phyloP scores from a whole-genome alignment of 1,139 yeast species.

The Candida dubliniensis region DNA sequence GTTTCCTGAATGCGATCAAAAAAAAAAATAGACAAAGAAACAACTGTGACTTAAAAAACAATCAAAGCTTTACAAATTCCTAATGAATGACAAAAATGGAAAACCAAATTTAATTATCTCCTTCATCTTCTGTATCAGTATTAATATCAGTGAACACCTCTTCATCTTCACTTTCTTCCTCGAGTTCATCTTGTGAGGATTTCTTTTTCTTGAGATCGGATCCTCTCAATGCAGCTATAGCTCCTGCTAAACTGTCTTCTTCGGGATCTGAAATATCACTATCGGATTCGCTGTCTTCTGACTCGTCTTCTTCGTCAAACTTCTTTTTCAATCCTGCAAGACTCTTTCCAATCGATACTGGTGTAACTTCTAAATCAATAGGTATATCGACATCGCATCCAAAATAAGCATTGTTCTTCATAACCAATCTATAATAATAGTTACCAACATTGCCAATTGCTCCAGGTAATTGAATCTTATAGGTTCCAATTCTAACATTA shows the following conservation, averaged over 20 bases:
- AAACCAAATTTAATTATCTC: constrained; percentile 21
- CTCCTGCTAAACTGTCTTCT: constrained; percentile 66
- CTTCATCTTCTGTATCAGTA: constrained; percentile 56
- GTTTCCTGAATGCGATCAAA: not conserved
- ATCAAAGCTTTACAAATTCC: not conserved
- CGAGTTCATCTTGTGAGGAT: constrained; percentile 28
- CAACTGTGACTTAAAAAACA: not conserved
- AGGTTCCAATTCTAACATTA: constrained; percentile 61
- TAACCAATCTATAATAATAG: constrained; percentile 61
- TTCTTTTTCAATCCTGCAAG: constrained; percentile 17
- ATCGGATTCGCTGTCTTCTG: constrained; percentile 32
- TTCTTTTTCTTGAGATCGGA: constrained; percentile 35
- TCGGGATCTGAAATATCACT: constrained; percentile 64
- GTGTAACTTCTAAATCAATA: constrained; percentile 57
- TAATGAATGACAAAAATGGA: too few species aligned
- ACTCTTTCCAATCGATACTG: constrained; percentile 38
- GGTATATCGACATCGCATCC: constrained; percentile 74
- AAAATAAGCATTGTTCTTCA: constrained; percentile 68
- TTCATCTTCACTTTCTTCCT: constrained; percentile 40
- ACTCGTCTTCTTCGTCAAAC: constrained; percentile 17
- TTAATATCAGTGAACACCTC: constrained; percentile 50
- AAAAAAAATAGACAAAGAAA: not conserved
- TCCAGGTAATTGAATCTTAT: constrained; percentile 67
- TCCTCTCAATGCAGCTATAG: constrained; percentile 62
- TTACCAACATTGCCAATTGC: constrained; percentile 65